These are phyloP conservation scores for Sistotremastrum niveocremeum DNA, from an alignment of 768 basidiomycete species.

Conservation along the genomic window DNA sequence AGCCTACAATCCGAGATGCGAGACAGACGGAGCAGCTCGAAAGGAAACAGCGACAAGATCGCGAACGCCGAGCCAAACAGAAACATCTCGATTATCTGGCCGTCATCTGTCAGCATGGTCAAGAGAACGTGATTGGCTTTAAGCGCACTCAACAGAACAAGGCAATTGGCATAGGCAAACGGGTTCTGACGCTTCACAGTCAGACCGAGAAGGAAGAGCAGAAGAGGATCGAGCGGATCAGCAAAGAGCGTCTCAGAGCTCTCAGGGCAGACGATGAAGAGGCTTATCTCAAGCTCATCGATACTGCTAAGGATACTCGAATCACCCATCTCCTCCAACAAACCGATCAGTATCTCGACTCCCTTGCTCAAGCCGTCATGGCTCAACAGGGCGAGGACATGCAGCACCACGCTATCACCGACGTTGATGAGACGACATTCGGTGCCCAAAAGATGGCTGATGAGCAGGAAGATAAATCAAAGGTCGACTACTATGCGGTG, in stretches of 20 bases:
- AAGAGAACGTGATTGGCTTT: slow-evolving; percentile 44
- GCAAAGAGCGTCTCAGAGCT: slow-evolving; percentile 96
- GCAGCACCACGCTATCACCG: slow-evolving; percentile 42
- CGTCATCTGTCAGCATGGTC: slow-evolving; percentile 75
- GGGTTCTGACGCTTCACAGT: slow-evolving; percentile 72
- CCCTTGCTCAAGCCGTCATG: slow-evolving; percentile 83
- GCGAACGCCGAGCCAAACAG: slow-evolving; percentile 89
- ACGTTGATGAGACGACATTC: slow-evolving; percentile 78
- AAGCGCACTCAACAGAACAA: slow-evolving; percentile 49
- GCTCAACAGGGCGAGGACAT: slow-evolving; percentile 63
- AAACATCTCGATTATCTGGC: slow-evolving; percentile 91
- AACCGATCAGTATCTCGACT: slow-evolving; percentile 91
- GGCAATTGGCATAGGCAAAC: slow-evolving; percentile 47
- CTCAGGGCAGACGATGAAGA: slow-evolving; percentile 98
- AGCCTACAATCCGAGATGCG: slow-evolving; percentile 79
- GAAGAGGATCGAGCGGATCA: slow-evolving; percentile 88
- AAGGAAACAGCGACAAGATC: slow-evolving; percentile 79
- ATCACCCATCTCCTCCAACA: slow-evolving; percentile 92
- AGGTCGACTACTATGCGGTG: slow-evolving; percentile 92
- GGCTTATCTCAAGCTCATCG: slow-evolving; percentile 98
- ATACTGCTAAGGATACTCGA: slow-evolving; percentile 97
- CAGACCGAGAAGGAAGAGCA: slow-evolving; percentile 97
- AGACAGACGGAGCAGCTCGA: slow-evolving; percentile 82
- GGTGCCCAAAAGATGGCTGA: slow-evolving; percentile 68
- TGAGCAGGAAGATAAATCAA: slow-evolving; percentile 45